Base-by-base conservation (phyloP, 257 asterid genomes). In the Prunella vulgaris region DNA sequence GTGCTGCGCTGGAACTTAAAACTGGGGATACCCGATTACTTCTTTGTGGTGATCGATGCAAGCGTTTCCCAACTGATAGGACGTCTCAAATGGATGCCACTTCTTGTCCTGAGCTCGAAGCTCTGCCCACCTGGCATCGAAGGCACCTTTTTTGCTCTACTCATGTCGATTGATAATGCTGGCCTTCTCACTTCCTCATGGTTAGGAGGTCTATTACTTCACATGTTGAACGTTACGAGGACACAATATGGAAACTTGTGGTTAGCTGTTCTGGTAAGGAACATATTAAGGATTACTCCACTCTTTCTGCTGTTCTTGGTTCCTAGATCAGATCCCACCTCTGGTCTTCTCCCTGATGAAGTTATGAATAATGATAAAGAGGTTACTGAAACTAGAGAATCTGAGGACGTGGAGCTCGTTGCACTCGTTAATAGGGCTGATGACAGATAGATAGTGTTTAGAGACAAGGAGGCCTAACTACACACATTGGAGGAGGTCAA, bases 81-180 rank as follows among this genome's bases (percentile, higher is more conserved):
- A 10, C 85, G 96, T 10, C 82, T 92, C 24, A 90, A 90, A 63
- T 92, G 98, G 98, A 92, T 92, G 98, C 98, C 98, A 2, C 98
- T 90, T 61, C 96, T 90, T 22, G 97, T 92, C 51, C 83, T 92
- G 27, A 92, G 91, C 74, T 81, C 97, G 13, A 90, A 83, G 84
- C 81, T 92, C 10, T 92, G 98, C 71, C 98, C 98, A 33, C 78
- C 90, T 7, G 98, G 98, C 60, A 88, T 92, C 0, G 96, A 92
- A 69, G 98, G 98, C 68, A 90, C 97, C 0, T 87, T 92, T 68
- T 92, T 92, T n/a, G 97, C 97, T 27, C 71, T 92, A 80, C 90
- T 92, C 32, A 92, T 90, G 97, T 89, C 97, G 0, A 92, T 92
- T 7, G 98, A 92, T 56, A 92, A 92, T 63, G 79, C 91, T 13